Conservation (phyloP, 108 stramenopile species). For the Stephanodiscus triporus region DNA sequence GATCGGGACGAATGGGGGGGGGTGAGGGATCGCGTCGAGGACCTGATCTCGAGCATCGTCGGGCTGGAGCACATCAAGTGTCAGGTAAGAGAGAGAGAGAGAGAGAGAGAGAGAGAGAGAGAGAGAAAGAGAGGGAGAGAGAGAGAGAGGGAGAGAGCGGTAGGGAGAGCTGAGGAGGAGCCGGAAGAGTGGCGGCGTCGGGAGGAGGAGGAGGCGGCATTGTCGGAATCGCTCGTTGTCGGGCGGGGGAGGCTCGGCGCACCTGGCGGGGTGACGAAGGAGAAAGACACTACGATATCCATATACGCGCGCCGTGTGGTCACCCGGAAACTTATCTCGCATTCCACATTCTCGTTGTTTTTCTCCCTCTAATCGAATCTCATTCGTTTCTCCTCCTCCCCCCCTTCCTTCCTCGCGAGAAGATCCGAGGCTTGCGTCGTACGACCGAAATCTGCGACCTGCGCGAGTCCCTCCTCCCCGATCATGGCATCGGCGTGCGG, state of each 20-base stretch:
- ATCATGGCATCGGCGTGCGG: constrained; percentile 47
- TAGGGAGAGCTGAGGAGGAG: too few relatives aligned
- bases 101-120: background rate
- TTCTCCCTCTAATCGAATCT: background rate
- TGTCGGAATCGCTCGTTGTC: too few relatives aligned
- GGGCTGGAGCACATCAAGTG: constrained; percentile 89
- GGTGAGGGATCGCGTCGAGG: constrained; percentile 86
- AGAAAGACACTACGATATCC: too few relatives aligned
- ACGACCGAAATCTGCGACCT: constrained; percentile 87
- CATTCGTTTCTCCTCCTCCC: background rate
- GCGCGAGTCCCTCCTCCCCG: constrained; percentile 76
- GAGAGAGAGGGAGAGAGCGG: too few relatives aligned
- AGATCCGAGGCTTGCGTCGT: constrained; percentile 86
- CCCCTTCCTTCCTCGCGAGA: constrained; percentile 2
- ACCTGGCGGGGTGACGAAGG: too few relatives aligned
- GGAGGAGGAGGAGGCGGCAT: too few relatives aligned
- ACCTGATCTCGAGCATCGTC: constrained; percentile 80
- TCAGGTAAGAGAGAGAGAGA: constrained; percentile 60
- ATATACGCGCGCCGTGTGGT: too few relatives aligned
- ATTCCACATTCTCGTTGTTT: background rate
- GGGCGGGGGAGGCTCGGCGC: too few relatives aligned
- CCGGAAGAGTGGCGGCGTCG: background rate
- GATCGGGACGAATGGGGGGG: constrained; percentile 34
- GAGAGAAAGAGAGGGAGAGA: background rate
- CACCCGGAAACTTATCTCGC: too few relatives aligned